Base-by-base conservation (phyloP, 2,329 filamentous ascomycete species). In the Fusarium domesticum region DNA sequence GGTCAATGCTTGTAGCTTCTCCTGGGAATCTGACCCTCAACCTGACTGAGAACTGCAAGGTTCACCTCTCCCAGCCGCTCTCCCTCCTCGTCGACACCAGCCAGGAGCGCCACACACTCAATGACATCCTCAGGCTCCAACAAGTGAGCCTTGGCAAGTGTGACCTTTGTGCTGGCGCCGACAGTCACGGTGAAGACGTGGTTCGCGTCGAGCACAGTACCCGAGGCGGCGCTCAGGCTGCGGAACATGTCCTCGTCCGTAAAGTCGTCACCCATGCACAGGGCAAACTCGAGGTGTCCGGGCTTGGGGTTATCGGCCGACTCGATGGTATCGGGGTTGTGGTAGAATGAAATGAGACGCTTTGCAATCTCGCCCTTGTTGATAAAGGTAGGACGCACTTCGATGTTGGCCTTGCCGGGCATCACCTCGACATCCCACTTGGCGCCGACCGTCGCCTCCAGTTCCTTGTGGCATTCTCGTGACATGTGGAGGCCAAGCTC, bases 171-270 rank as follows among this genome's bases (percentile, higher is more conserved):
- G 68, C 87, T 93, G 5, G 90, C 86, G 3, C 93, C 93, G 3
- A 97, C 89, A 0, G 90, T 96, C 34, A 95, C 89, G 2, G 89
- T 89, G 69, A 95, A 97, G 51, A 95, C 81, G 60, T 90, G 81
- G 28, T 89, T 72, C 14, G 63, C 52, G 64, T 68, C 69, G 51
- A 62, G 77, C 66, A 69, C 83, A 62, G 61, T 77, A 65, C 71
- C 76, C 2, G 73, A 76, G 5, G 78, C 65, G 1, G 70, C 73
- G 58, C 83, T 83, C 35, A 97, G 77, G 12, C 89, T 85, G 43
- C 89, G 87, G 80, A 97, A 97, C 81, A 84, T 84, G 84, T 95
- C 92, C 77, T 98, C 93, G 64, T 98, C 93, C 6, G 93, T 98
- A 58, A 93, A 95, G 62, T 98, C 93, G 66, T 98, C 93, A 33